A percentile compares a stretch with the other conserved stretches of the same genome.
These are phyloP conservation scores for Suhomyces bribrorum DNA, from an alignment of 1,139 yeast genomes.

Conservation along the genomic window DNA sequence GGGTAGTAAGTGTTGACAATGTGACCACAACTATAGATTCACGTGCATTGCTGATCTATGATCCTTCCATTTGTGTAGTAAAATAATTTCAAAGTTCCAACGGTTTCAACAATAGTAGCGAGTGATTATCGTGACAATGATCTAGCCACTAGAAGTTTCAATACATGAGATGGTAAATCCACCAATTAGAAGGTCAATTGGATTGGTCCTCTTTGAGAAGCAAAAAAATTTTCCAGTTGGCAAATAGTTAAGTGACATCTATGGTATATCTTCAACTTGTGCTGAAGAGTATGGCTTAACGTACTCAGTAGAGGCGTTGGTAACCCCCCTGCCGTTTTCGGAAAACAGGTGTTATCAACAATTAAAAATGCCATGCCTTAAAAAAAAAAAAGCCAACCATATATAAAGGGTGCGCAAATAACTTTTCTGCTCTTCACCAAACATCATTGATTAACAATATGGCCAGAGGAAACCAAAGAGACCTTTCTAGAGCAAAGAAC, in stretches of 20 bases:
- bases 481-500: constrained; percentile 87
- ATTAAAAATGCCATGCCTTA: constrained; percentile 5
- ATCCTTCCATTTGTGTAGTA: too few relatives aligned
- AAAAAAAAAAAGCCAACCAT: constrained; percentile 6
- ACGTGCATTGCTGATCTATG: too few relatives aligned
- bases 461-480: constrained; percentile 98
- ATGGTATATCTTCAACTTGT: constrained; percentile 3
- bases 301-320: constrained; percentile 1
- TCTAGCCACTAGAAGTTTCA: too few relatives aligned
- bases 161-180: too few relatives aligned
- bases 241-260: too few relatives aligned
- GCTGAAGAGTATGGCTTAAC: not conserved
- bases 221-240: too few relatives aligned
- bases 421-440: not conserved
- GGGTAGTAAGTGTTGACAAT: too few relatives aligned
- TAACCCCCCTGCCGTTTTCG: constrained; percentile 4
- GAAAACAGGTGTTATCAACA: constrained; percentile 1
- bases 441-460: constrained; percentile 33
- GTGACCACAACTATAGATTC: too few relatives aligned
- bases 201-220: too few relatives aligned
- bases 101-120: constrained; percentile 10
- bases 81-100: not conserved
- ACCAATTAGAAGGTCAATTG: too few relatives aligned
- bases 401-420: constrained; percentile 10
- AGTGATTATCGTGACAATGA: not conserved